A percentile compares a stretch with the other conserved stretches of the same genome.
These are phyloP conservation scores for Purshia tridentata DNA, from an alignment of 306 rosid species.

Conservation along the genomic window DNA sequence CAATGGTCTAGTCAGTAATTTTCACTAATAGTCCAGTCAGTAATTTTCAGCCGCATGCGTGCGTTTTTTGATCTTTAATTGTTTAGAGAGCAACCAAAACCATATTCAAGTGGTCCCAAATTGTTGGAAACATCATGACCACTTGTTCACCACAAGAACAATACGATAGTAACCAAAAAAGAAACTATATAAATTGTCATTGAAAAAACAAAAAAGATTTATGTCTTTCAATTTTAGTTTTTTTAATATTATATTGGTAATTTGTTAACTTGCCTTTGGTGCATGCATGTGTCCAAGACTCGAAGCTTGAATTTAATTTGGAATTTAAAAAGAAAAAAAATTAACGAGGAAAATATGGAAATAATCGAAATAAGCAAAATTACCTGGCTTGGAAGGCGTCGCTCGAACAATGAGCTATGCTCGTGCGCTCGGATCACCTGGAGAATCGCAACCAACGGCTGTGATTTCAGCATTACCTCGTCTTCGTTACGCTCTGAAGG, in stretches of 20 bases:
- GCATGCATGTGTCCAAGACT: neutral
- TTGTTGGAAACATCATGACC: conserved; percentile 36
- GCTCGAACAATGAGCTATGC: conserved; percentile 60
- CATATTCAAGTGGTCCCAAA: conserved; percentile 48
- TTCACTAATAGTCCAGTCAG: neutral
- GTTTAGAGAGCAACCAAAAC: neutral
- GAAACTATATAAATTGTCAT: neutral
- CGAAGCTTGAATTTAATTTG: too few relatives aligned
- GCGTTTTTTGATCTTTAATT: neutral
- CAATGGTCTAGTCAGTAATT: neutral
- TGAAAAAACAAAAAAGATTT: too few relatives aligned
- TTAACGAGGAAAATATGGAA: conserved; percentile 14
- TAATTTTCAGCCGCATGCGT: neutral
- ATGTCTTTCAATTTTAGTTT: too few relatives aligned
- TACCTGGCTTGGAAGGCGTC: conserved; percentile 80
- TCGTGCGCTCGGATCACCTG: conserved; percentile 57
- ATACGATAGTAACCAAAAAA: neutral
- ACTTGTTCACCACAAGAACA: neutral
- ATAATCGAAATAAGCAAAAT: neutral
- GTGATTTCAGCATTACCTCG: conserved; percentile 36
- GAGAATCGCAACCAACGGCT: conserved; percentile 53
- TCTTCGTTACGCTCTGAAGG: conserved; percentile 29
- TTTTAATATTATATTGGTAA: neutral
- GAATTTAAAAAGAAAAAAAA: conserved; percentile 16
- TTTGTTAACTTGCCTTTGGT: neutral